Conservation (phyloP, 108 stramenopile species). For the Chaetoceros muelleri region DNA sequence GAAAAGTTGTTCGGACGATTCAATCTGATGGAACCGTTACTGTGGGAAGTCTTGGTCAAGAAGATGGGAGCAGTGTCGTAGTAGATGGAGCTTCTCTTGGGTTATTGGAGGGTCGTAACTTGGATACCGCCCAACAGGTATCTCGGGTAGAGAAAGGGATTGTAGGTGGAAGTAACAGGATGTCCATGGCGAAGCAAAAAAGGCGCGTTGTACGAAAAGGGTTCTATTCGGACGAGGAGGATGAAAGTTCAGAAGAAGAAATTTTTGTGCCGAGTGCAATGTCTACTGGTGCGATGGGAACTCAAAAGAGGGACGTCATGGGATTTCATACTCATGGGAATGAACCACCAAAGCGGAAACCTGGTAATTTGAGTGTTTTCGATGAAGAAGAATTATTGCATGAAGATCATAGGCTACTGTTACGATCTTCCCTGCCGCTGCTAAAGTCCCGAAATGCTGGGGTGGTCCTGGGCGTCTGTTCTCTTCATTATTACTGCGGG, state of each 20-base stretch:
- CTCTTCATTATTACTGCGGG: conserved; percentile 90
- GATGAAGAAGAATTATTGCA: conserved; percentile 77
- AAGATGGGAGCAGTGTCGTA: neutral
- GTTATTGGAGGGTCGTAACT: neutral
- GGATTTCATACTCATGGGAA: conserved; percentile 13
- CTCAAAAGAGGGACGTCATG: neutral
- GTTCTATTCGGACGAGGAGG: conserved; percentile 97
- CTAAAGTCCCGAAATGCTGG: conserved; percentile 90
- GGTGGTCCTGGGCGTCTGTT: conserved; percentile 91
- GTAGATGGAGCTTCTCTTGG: neutral
- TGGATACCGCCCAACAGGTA: neutral
- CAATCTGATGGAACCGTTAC: conserved; percentile 1
- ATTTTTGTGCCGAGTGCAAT: conserved; percentile 5
- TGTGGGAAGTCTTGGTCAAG: neutral
- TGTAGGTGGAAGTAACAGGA: conserved; percentile 3
- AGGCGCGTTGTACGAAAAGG: conserved; percentile 84
- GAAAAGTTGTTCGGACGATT: conserved; percentile 52
- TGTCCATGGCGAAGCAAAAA: conserved; percentile 28
- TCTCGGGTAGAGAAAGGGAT: neutral
- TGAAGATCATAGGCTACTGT: conserved; percentile 84
- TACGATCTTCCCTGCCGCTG: conserved; percentile 79
- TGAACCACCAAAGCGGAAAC: neutral
- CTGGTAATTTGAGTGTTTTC: conserved; percentile 21
- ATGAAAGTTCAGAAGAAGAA: conserved; percentile 83
- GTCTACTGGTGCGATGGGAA: too few species aligned